A percentile compares a stretch with the other conserved stretches of the same genome.
Conservation (phyloP, 441 rosid species). For the Geranium incanum region DNA sequence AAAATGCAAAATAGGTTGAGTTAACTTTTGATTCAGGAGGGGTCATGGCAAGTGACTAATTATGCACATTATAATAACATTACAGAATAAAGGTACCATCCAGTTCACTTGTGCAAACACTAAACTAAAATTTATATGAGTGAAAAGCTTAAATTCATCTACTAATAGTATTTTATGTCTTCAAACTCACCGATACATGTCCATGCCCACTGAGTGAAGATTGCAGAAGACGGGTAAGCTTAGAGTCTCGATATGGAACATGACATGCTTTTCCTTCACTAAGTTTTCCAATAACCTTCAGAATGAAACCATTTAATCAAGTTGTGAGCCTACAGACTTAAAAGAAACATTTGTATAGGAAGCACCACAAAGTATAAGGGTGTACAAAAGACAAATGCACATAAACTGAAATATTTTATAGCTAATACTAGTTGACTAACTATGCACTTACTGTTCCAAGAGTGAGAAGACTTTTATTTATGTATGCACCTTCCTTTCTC, state of each 20-base stretch:
- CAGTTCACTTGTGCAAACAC: not conserved
- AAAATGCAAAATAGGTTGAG: slow-evolving; percentile 13
- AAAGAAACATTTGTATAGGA: not conserved
- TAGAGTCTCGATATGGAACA: slow-evolving; percentile 97
- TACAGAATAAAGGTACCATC: not conserved
- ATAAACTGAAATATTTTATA: not conserved
- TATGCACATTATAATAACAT: not conserved
- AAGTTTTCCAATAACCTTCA: slow-evolving; percentile 93
- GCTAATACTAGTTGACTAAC: not conserved
- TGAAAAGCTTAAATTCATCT: slow-evolving; percentile 4
- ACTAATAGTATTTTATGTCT: not conserved
- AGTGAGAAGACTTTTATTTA: slow-evolving; percentile 98
- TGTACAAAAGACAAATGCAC: not conserved
- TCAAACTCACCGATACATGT: slow-evolving; percentile 88
- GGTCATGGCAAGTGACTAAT: slow-evolving; percentile 3
- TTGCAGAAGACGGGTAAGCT: slow-evolving; percentile 97
- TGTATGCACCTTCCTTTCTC: slow-evolving; percentile 98
- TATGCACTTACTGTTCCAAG: slow-evolving; percentile 84
- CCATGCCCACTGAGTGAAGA: slow-evolving; percentile 97
- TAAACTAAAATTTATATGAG: not conserved
- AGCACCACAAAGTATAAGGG: not conserved
- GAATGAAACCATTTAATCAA: slow-evolving; percentile 19
- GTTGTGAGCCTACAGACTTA: slow-evolving; percentile 13
- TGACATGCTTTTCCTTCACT: slow-evolving; percentile 98
- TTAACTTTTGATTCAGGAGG: slow-evolving; percentile 11